Evolutionary conservation across 1,284 basidiomycete genomes (phyloP), one percentile per base, ranked within the genome.

Genomic region (Rhizopogon parksii): DNA sequence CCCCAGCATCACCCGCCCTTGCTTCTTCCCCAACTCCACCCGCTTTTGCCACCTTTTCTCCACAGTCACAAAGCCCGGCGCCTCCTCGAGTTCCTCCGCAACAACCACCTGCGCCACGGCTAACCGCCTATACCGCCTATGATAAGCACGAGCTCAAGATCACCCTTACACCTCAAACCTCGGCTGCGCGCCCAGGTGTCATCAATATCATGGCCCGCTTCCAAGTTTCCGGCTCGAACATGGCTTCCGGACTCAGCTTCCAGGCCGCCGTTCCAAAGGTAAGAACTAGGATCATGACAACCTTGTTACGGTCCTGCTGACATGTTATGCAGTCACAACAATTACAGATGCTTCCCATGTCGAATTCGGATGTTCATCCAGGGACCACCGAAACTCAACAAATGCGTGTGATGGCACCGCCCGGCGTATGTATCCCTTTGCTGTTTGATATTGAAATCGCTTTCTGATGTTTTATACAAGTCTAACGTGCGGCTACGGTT

Each of bases 181-280:
- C 85, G 36, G 69, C 86, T 8, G 73, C 81, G 40, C 83, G 88
- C 55, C 88, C 91, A 6, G 94, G 93, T 27, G 76, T 96, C 35
- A 86, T 96, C 30, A 89, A 94, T 70, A 88, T 99, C 56, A 73
- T 93, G 49, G 95, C 93, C 6, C 78, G 86, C 46, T 99, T 99
- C 75, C 85, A 88, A 51, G 78, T 85, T 2, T 71, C 76, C 2
- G 84, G 84, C 4, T 66, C 66, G 6, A 72, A 68, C 9, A 53
- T 76, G 2, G 80, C 77, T 3, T 74, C 75, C 12, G 80, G 78
- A 1, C 74, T 99, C 54, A 93, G 86, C 65, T 96, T 99, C 76
- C 95, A 99, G 68, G 96, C 95, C 40, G 96, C 96, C 3, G 96
- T 99, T 7, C 96, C 96, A 3, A 97, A 95, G 79, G 92, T 93